Conservation (phyloP, 148 eudicot species). For the Simmondsia chinensis region DNA sequence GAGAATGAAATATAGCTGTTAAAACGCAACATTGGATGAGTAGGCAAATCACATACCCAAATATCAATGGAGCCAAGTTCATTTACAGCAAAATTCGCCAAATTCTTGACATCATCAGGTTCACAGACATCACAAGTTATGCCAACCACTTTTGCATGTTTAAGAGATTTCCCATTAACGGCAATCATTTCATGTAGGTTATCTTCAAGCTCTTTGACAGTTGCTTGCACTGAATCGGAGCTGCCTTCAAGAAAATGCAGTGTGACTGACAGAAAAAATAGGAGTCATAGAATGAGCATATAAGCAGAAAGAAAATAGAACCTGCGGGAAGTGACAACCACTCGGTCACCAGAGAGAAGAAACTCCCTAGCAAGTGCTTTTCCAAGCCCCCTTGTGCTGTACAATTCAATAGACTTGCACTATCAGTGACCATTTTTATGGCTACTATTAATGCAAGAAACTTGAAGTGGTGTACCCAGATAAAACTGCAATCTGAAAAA, state of each 20-base stretch:
- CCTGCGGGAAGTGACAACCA: slow-evolving; percentile 94
- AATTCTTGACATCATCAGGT: slow-evolving; percentile 63
- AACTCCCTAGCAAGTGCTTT: slow-evolving; percentile 98
- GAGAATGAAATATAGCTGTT: neutral
- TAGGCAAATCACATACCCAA: slow-evolving; percentile 56
- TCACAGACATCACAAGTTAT: slow-evolving; percentile 84
- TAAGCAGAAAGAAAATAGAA: slow-evolving; percentile 16
- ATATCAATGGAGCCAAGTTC: slow-evolving; percentile 87
- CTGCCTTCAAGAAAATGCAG: slow-evolving; percentile 33
- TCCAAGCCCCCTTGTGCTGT: slow-evolving; percentile 96
- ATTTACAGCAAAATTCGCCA: slow-evolving; percentile 60
- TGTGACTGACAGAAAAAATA: slow-evolving; percentile 8
- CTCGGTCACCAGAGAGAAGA: slow-evolving; percentile 93
- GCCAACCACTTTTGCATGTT: slow-evolving; percentile 80
- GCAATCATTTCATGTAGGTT: slow-evolving; percentile 52
- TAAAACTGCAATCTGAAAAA: no score
- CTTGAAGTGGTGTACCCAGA: no score
- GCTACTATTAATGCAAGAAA: no score
- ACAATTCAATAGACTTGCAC: slow-evolving; percentile 23
- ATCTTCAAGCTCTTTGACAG: slow-evolving; percentile 79
- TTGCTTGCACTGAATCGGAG: slow-evolving; percentile 69
- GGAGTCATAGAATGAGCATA: neutral
- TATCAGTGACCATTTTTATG: no score
- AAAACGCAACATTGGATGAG: neutral
- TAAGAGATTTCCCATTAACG: slow-evolving; percentile 31